These are phyloP conservation scores for Mercurialis annua DNA, from an alignment of 345 rosid genomes.

Conservation along the genomic window DNA sequence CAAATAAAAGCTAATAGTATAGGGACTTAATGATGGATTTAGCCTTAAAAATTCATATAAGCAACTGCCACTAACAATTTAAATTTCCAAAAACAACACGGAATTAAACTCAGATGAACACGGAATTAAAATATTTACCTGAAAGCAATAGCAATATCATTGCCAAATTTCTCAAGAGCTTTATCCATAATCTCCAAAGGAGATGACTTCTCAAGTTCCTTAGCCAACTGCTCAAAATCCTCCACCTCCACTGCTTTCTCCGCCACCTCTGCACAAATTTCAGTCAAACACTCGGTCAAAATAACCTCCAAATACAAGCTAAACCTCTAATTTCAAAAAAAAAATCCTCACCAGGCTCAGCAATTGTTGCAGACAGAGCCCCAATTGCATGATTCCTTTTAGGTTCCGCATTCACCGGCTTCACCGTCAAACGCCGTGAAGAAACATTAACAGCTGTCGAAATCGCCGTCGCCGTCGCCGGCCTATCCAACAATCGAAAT, in stretches of 20 bases:
- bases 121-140: constrained; percentile 37
- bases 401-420: constrained; percentile 55
- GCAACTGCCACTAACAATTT: not conserved
- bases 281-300: constrained; percentile 1
- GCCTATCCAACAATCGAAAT: constrained; percentile 43
- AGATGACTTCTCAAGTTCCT: constrained; percentile 60
- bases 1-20: no score
- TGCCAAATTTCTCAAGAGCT: constrained; percentile 78
- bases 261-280: constrained; percentile 43
- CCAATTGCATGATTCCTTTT: constrained; percentile 49
- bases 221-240: constrained; percentile 57
- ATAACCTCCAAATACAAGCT: not conserved
- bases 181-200: constrained; percentile 90
- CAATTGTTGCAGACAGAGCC: constrained; percentile 48
- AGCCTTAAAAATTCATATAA: not conserved
- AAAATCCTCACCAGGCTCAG: constrained; percentile 52
- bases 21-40: no score
- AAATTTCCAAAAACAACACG: not conserved
- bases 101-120: not conserved
- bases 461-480: constrained; percentile 32
- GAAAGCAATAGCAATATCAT: constrained; percentile 89
- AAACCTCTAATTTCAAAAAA: not conserved
- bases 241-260: constrained; percentile 47
- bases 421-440: constrained; percentile 40
- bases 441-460: constrained; percentile 40